A percentile compares a stretch with the other conserved stretches of the same genome.
These are phyloP conservation scores for Colletotrichum noveboracense DNA, from an alignment of 2,329 filamentous ascomycete species.

Conservation along the genomic window DNA sequence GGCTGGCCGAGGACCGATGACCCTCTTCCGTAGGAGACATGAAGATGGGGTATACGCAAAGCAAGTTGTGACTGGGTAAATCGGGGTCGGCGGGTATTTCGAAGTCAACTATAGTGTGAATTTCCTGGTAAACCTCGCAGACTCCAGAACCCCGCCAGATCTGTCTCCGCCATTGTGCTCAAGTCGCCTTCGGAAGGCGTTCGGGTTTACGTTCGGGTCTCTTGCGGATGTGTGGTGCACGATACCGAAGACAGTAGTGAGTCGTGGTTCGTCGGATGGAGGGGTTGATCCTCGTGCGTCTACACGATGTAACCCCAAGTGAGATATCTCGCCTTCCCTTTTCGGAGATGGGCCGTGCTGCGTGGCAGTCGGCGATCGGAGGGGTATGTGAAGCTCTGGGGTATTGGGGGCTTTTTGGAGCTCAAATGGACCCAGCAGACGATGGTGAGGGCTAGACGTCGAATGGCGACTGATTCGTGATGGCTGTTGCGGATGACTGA, in stretches of 20 bases:
- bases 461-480: background rate
- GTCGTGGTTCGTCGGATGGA: background rate
- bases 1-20: background rate
- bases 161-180: background rate
- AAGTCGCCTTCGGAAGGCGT: background rate
- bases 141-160: background rate
- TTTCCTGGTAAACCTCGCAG: background rate
- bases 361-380: background rate
- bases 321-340: constrained; percentile 12
- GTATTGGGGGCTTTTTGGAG: background rate
- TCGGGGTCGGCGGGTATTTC: background rate
- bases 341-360: background rate
- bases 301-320: constrained; percentile 2
- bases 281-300: background rate
- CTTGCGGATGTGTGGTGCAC: background rate
- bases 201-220: background rate
- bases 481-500: background rate
- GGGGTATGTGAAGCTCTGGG: background rate
- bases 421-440: background rate
- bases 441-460: background rate
- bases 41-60: background rate
- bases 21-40: background rate
- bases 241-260: background rate
- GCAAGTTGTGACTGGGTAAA: background rate
- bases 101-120: background rate